Evolutionary conservation across 352 stramenopile genomes (phyloP).

Genomic region (Thraustotheca clavata): DNA sequence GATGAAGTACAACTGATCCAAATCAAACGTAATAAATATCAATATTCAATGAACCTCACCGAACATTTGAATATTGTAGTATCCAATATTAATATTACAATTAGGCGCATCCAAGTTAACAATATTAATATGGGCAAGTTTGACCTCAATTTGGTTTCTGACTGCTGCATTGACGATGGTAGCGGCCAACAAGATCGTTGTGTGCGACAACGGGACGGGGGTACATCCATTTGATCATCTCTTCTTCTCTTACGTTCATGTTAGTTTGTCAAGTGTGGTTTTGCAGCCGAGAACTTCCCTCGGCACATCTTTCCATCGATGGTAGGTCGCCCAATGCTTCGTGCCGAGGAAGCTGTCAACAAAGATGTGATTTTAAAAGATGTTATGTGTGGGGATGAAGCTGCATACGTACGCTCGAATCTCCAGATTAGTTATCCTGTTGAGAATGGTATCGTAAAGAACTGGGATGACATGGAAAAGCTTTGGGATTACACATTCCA

Average conservation of each 20-base stretch:
- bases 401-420: conserved; percentile 73
- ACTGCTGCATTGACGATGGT: conserved; percentile 38
- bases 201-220: conserved; percentile 84
- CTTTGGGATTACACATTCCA: conserved; percentile 96
- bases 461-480: conserved; percentile 97
- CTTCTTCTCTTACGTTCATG: conserved; percentile 10
- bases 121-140: conserved; percentile 2
- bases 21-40: too few species aligned
- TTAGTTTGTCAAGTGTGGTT: conserved; percentile 89
- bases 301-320: conserved; percentile 92
- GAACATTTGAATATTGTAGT: too few species aligned
- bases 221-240: conserved; percentile 33
- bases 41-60: too few species aligned
- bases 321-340: conserved; percentile 89
- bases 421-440: conserved; percentile 87
- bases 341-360: conserved; percentile 86
- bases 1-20: neutral
- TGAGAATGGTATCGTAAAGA: conserved; percentile 95
- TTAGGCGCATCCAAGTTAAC: neutral
- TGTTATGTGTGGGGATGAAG: conserved; percentile 94
- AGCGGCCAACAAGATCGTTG: conserved; percentile 80
- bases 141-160: conserved; percentile 18
- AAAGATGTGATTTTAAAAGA: conserved; percentile 85
- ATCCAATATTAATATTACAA: too few species aligned
- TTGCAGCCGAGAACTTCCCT: conserved; percentile 93